These are phyloP conservation scores for Rhodomyrtus psidioides DNA, from an alignment of 441 rosid species.

Conservation along the genomic window DNA sequence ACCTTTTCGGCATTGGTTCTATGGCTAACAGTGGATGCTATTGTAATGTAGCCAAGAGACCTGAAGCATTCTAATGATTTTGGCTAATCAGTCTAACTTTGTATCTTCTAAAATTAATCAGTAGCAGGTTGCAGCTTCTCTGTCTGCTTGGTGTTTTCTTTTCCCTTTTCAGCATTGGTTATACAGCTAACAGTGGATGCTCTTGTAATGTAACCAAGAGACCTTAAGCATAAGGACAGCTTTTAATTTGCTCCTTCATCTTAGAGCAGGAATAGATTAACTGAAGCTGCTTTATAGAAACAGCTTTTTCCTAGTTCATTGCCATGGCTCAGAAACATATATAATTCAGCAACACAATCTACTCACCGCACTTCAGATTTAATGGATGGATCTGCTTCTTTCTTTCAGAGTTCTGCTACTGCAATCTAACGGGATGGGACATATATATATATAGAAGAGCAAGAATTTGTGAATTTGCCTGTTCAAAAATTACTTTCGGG, in stretches of 20 bases:
- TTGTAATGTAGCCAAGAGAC: not conserved
- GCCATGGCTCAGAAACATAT: not conserved
- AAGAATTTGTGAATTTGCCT: not conserved
- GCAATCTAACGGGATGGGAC: not conserved
- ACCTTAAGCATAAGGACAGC: not conserved
- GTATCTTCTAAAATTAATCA: not conserved
- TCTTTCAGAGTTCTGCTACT: not conserved
- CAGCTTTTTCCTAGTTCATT: not conserved
- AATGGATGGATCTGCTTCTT: not conserved
- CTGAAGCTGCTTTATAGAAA: not conserved
- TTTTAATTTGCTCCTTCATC: not conserved
- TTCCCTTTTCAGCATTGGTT: not conserved
- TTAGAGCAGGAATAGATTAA: not conserved
- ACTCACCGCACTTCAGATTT: not conserved
- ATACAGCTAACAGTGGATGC: not conserved
- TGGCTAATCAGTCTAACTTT: not conserved
- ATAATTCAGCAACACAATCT: not conserved
- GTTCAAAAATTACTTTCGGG: not conserved
- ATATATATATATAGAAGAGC: not conserved
- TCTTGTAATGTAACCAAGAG: not conserved
- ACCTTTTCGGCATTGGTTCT: not conserved
- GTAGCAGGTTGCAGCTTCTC: not conserved
- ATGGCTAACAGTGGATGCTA: not conserved
- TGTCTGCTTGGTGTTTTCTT: not conserved
- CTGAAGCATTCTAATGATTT: not conserved